A percentile compares a stretch with the other conserved stretches of the same genome.
phyloP scores from a whole-genome alignment of 129 eudicot species.

The Centaurea solstitialis region DNA sequence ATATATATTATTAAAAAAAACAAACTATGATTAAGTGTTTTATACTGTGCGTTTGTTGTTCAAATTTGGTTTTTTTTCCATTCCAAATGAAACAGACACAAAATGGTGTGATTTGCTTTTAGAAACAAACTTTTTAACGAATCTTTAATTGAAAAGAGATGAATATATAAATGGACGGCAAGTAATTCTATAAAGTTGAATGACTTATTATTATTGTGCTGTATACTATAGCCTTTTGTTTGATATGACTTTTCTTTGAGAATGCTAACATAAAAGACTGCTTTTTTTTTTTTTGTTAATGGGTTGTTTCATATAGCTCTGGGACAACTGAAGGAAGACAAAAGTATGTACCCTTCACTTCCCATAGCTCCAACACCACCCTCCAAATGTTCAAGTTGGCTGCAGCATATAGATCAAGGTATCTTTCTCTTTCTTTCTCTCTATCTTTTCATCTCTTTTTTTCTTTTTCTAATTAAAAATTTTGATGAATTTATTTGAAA shows the following conservation, averaged over 20 bases:
- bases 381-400: constrained; percentile 76
- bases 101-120: not conserved
- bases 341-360: constrained; percentile 75
- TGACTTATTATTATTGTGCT: no score
- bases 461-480: not conserved
- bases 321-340: constrained; percentile 95
- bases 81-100: not conserved
- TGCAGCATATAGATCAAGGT: constrained; percentile 92
- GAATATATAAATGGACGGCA: not conserved
- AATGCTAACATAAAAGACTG: not conserved
- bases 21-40: not conserved
- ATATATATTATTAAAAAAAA: not conserved
- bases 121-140: not conserved
- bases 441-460: constrained; percentile 1
- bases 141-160: not conserved
- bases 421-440: not conserved
- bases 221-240: not conserved
- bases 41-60: not conserved
- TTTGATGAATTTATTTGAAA: not conserved
- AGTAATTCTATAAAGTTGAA: not conserved
- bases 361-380: constrained; percentile 79
- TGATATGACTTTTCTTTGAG: not conserved
- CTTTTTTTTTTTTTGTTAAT: not conserved
- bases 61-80: not conserved
- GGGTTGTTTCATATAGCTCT: constrained; percentile 46